Conservation (phyloP, 495 filamentous ascomycete species). For the Podospora comata region DNA sequence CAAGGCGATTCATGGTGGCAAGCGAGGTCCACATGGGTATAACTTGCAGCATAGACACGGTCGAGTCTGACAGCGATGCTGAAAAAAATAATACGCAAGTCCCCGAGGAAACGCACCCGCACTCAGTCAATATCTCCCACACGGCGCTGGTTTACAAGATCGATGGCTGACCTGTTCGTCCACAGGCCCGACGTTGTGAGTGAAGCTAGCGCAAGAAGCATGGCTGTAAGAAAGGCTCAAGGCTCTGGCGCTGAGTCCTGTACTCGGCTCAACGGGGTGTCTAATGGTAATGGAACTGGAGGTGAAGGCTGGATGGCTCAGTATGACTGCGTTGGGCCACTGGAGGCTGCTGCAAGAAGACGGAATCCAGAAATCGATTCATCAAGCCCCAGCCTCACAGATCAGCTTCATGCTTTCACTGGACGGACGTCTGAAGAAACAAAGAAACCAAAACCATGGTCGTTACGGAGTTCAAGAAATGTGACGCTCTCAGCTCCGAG, state of each 20-base stretch:
- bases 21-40: slow-evolving; percentile 10
- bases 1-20: slow-evolving; percentile 1
- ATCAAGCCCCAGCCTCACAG: neutral
- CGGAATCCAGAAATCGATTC: neutral
- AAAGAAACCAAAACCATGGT: neutral
- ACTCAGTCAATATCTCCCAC: slow-evolving; percentile 16
- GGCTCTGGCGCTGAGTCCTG: neutral
- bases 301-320: neutral
- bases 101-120: slow-evolving; percentile 14
- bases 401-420: neutral
- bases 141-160: slow-evolving; percentile 2
- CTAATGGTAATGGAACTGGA: neutral
- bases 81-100: slow-evolving; percentile 13
- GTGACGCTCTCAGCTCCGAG: neutral
- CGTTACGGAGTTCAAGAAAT: neutral
- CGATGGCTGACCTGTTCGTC: slow-evolving; percentile 15
- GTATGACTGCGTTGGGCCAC: neutral
- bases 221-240: neutral
- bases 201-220: neutral
- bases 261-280: neutral
- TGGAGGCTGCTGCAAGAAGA: neutral
- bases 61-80: slow-evolving; percentile 10
- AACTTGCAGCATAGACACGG: slow-evolving; percentile 11
- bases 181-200: slow-evolving; percentile 7
- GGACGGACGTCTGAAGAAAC: neutral